Evolutionary conservation across 148 eudicot genomes (phyloP), one percentile per base, ranked within the genome.

Genomic region (Rhododendron mucronatum): DNA sequence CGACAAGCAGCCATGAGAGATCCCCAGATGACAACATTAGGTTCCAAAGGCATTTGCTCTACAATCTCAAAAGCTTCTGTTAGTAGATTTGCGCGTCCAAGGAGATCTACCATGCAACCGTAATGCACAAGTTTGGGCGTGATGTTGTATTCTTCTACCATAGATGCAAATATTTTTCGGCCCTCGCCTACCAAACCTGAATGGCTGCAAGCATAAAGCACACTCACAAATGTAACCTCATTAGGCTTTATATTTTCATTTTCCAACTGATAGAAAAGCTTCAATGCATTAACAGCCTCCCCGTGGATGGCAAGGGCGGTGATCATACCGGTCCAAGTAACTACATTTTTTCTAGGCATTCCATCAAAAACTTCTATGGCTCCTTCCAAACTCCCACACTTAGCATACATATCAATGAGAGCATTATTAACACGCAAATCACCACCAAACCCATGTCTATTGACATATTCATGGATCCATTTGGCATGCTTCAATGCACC

Each of bases 31-130:
- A 92, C 89, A 78, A 90, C 87, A 84, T 88, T 92, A 44, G 94
- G 94, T 18, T 88, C 88, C 87, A 91, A 79, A 77, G 94, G 92
- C 94, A 92, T 91, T 59, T 80, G 84, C 85, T 90, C 92, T 37
- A 91, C 87, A 39, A 92, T 30, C 87, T 88, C 90, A 13, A 92
- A 87, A 78, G 94, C 94, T 82, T 92, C 87, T 82, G 37, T 76
- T 8, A 92, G 86, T 85, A 75, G 87, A 88, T 88, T 91, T 3
- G 91, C 92, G 18, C 92, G 86, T 44, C 94, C 91, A 86, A 88
- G 91, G 35, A 92, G 91, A 82, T 91, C 92, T 61, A 92, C 91
- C 92, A 92, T 92, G 89, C 94, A 92, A 74, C 94, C 92, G 67
- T 92, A 92, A 59, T 92, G 94, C 85, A 84, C 91, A 35, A 75